Evolutionary conservation across 352 stramenopile genomes (phyloP), one percentile per base, ranked within the genome.

Genomic region (Globisporangium paroecandrum): DNA sequence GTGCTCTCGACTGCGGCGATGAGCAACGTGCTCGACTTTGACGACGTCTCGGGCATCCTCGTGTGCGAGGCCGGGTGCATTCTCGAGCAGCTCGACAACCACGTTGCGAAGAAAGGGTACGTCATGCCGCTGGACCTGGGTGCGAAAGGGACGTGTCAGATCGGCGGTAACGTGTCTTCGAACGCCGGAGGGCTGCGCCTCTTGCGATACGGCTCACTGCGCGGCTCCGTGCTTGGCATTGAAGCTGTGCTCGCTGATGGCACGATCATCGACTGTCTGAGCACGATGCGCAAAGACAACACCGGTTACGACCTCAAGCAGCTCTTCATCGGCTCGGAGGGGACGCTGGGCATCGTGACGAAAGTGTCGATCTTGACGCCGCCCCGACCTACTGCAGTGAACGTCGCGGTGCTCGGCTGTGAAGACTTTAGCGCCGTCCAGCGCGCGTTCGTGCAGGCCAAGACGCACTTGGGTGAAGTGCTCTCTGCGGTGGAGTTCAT

Each of bases 291-390:
- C 57, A 99, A 99, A 84, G 96, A 99, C 79, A 99, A 99, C 81
- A 99, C 95, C 13, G 97, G 97, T 5, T 99, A 99, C 71, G 89
- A 98, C 69, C 71, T 99, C 1, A 98, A 98, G 77, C 96, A 99
- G 74, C 78, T 99, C 41, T 98, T 99, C 66, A 97, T 99, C 58
- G 97, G 96, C 5, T 90, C 91, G 15, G 97, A 99, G 71, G 97
- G 97, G 24, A 99, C 97, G n/a, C 79, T 99, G 4, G 97, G 96
- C n/a, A 77, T 99, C 18, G 82, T 99, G 27, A 99, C 97, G 0
- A 94, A 94, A 66, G 87, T 98, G 9, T 83, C 92, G n/a, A 78
- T 97, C 53, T 66, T 82, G 27, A 86, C 94, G 72, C 82, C 93
- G 59, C 77, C 78, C 43, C 61, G 75, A 76, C 74, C 94, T 62